phyloP scores from a whole-genome alignment of 139 green algal genomes.

The Chlamydomonas sphaeroides region DNA sequence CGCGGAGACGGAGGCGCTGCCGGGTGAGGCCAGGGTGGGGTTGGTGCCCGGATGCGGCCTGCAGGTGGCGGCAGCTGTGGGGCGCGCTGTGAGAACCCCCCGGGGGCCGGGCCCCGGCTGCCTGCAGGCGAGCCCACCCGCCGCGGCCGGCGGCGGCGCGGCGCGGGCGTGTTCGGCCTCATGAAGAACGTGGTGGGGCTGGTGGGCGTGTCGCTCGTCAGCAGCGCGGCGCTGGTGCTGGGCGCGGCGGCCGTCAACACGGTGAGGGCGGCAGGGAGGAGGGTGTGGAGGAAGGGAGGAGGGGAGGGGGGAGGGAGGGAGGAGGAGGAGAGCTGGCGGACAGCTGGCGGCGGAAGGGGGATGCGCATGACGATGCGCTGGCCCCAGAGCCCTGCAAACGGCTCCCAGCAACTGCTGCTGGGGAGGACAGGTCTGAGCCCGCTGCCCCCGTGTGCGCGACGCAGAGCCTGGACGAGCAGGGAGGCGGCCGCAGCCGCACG shows the following conservation, averaged over 20 bases:
- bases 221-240: conserved; percentile 28
- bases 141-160: not conserved
- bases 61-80: too few relatives aligned
- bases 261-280: not conserved
- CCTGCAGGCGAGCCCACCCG: too few relatives aligned
- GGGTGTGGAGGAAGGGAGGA: too few relatives aligned
- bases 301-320: not conserved
- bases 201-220: conserved; percentile 31
- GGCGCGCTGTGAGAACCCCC: too few relatives aligned
- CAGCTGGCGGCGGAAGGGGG: too few relatives aligned
- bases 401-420: too few relatives aligned
- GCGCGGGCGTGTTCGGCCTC: conserved; percentile 3
- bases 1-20: conserved; percentile 15
- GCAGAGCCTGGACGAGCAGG: conserved; percentile 41
- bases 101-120: too few relatives aligned
- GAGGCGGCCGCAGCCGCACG: not conserved
- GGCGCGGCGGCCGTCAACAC: conserved; percentile 39
- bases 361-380: too few relatives aligned
- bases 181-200: conserved; percentile 27
- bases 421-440: too few relatives aligned
- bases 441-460: not conserved
- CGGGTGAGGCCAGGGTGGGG: not conserved
- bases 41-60: too few relatives aligned
- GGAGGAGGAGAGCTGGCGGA: too few relatives aligned
- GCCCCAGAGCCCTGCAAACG: too few relatives aligned